Base-by-base conservation (phyloP, 108 stramenopile genomes). In the Skeletonema potamos region DNA sequence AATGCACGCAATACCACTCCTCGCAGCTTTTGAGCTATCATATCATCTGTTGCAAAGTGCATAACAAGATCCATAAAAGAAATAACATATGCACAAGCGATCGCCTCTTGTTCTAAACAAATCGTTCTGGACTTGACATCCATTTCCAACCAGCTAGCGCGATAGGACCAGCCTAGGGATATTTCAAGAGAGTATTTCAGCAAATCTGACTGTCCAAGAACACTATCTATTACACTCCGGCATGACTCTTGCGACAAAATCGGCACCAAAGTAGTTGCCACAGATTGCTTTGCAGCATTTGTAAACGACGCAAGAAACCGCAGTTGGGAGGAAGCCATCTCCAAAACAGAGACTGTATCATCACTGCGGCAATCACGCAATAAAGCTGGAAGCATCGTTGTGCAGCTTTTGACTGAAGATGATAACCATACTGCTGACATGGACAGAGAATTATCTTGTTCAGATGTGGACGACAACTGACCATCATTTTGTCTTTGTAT, bases 391-490 rank as follows among this genome's bases (percentile, higher is more conserved):
- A 51, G 48, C 48, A 20, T n/a, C 22, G 48, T 22, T 20, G 64
- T n/a, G 27, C 72, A 64, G 28, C 26, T 60, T 33, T 41, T 66
- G 20, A 69, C 78, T 27, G 67, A 27, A 39, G 82, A 70, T 27
- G 82, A 58, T 6, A 83, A 51, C 82, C 82, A 83, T n/a, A 77
- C 64, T 59, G 68, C 74, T 22, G 59, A 24, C 78, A 79, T 79
- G 24, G 67, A 48, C 18, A 83, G 33, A 28, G 10, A 34, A 17
- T 70, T 34, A 22, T 44, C 54, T 34, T 33, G 27, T 22, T 44
- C 55, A 26, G 65, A 66, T 27, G 43, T 55, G 26, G 46, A 17
- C n/a, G 62, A 62, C 24, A 43, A 17, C 61, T 46, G 34, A 24
- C 63, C 18, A 54, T 32, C 24, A 48, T 29, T 33, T n/a, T 39